phyloP scores from a whole-genome alignment of 495 filamentous ascomycete species.

The Xylaria grammica region DNA sequence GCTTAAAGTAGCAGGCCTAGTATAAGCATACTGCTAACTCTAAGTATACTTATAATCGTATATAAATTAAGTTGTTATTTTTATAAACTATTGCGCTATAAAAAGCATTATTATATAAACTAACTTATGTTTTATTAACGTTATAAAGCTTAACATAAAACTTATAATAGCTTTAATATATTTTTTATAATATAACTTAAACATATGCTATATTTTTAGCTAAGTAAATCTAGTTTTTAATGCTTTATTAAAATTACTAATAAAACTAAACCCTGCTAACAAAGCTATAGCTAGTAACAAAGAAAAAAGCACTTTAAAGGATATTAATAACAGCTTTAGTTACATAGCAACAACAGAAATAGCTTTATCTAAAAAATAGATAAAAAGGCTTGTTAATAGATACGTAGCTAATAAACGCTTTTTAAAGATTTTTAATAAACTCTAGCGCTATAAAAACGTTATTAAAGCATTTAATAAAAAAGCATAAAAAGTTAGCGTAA shows the following conservation, averaged over 20 bases:
- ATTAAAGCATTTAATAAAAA: too few relatives aligned
- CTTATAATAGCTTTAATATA: constrained; percentile 12
- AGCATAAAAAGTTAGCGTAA: too few relatives aligned
- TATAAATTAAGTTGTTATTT: background rate
- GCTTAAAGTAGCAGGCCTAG: background rate
- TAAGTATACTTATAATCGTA: background rate
- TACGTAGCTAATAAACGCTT: background rate
- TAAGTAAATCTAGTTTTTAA: background rate
- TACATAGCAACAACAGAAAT: too few relatives aligned
- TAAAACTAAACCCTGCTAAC: background rate
- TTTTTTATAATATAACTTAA: constrained; percentile 3
- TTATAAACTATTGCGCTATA: constrained; percentile 6
- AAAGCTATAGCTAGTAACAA: background rate
- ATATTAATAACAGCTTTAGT: background rate
- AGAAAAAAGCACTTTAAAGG: background rate
- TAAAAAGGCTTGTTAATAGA: background rate
- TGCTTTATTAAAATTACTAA: background rate
- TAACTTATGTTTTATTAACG: constrained; percentile 1
- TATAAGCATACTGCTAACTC: background rate
- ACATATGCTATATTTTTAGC: constrained; percentile 4
- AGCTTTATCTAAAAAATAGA: constrained; percentile 5
- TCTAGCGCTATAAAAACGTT: too few relatives aligned
- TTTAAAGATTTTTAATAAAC: background rate
- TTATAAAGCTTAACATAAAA: constrained; percentile 13
- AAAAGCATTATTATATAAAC: constrained; percentile 17